Base-by-base conservation (phyloP, 1,284 basidiomycete species). In the Testicularia cyperi region DNA sequence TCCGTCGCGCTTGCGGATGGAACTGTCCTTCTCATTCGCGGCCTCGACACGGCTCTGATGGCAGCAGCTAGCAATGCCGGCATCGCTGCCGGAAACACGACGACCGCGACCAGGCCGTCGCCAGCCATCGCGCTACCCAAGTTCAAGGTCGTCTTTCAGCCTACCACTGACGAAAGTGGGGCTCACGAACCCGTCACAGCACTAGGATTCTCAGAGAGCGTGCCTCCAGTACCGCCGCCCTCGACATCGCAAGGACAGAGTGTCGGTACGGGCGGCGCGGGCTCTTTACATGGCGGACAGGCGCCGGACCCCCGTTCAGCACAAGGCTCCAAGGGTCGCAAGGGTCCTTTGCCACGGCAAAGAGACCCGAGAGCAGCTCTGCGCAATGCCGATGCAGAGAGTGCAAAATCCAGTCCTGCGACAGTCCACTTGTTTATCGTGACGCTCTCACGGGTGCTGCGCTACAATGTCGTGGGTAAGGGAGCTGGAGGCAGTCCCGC, bases 1-100 rank as follows among this genome's bases (percentile, higher is more conserved):
- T 88, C 92, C 5, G 83, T 96, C 29, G 94, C 91, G 7, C 82
- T 97, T 9, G 91, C 86, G 2, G 92, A 97, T 71, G 94, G 94
- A n/a, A 89, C 89, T 0, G 91, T 96, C 6, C 82, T 96, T 5
- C 81, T 96, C 15, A 92, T 92, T 73, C 85, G 90, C 4, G 88
- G 95, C 67, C 81, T 97, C 26, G 86, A 92, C 70, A 90, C 94
- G 72, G 90, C 89, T 0, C 81, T 92, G 18, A 83, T 85, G 10
- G 47, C 71, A 14, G 66, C 74, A 7, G 44, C 65, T 1, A 41
- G 54, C 4, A 67, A 44, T 2, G 56, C 60, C 3, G 63, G 56
- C 6, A 39, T 61, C 21, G 57, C 52, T 22, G 23, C 29, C 1
- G 31, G 25, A n/a, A 36, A 30, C 7, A 29, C 39, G 0, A 5